Evolutionary conservation across 1,139 yeast genomes (phyloP), one percentile per base, ranked within the genome.

Genomic region (Candida tropicalis): DNA sequence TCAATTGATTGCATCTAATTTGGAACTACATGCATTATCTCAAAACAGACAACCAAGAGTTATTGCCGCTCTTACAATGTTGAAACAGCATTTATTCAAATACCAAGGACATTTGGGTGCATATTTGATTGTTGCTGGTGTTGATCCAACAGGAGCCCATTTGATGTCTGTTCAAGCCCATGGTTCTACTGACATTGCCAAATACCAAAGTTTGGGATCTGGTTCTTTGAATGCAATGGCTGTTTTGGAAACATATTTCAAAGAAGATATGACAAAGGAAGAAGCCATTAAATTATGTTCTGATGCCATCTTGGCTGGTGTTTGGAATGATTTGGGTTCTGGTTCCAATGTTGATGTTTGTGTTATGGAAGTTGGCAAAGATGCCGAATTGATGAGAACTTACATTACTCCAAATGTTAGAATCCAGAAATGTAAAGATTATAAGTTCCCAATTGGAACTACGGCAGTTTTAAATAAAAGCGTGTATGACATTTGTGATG

Each of bases 191-290:
- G 98, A 93, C 65, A 86, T 91, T 46, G 98, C 98, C 8, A 88
- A 82, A 59, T 93, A 90, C 65, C 87, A 85, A 63, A 84, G 97
- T 9, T 75, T 93, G 53, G 99, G 99, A 5, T 88, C 97, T 3
- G 99, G 99, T 50, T 90, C 97, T n/a, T 79, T 93, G 64, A 98
- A 99, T 3, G 99, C 99, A 12, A 93, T 93, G 96, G 97, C 99
- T 2, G 95, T 93, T 17, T 75, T 93, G 57, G 99, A 93, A 67
- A 79, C 95, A 34, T 78, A 83, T 52, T 93, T 96, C 95, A 82
- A 77, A 57, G 82, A 80, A 50, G 88, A 81, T 51, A 69, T 93
- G 75, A 77, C 84, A 18, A 84, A 75, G 62, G 96, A 90, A 40
- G 96, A 89, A 61, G 99, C 98, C 17, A 82, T 91, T 70, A 81